A percentile compares a stretch with the other conserved stretches of the same genome.
These are phyloP conservation scores for Colletotrichum musae DNA, from an alignment of 2,329 filamentous ascomycete species.

Conservation along the genomic window DNA sequence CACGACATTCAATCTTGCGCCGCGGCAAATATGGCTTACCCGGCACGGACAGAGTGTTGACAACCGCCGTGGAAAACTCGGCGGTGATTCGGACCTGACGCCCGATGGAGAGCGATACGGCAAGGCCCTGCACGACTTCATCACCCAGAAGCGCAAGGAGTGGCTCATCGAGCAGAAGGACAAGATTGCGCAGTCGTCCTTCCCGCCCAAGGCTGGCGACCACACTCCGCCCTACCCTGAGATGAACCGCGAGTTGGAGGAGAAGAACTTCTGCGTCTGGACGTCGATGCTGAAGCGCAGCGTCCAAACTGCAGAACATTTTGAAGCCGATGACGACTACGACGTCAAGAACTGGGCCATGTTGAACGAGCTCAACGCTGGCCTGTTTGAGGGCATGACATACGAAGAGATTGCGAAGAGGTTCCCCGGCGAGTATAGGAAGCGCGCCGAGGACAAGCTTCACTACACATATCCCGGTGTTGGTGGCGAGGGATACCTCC, in stretches of 20 bases:
- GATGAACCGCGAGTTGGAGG: constrained; percentile 76
- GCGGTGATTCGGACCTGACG: constrained; percentile 89
- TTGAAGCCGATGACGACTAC: constrained; percentile 93
- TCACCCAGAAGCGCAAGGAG: constrained; percentile 82
- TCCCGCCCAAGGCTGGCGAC: constrained; percentile 92
- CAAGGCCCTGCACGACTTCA: constrained; percentile 84
- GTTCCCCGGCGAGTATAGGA: constrained; percentile 84
- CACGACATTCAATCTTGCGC: constrained; percentile 95
- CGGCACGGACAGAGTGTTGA: constrained; percentile 93
- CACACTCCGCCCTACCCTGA: constrained; percentile 96
- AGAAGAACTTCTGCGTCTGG: constrained; percentile 98
- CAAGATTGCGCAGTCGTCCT: constrained; percentile 82
- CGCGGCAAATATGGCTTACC: constrained; percentile 98
- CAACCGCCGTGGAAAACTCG: constrained; percentile 89
- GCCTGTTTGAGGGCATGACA: constrained; percentile 93
- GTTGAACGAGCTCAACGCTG: constrained; percentile 96
- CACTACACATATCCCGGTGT: constrained; percentile 97
- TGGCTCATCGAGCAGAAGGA: constrained; percentile 89
- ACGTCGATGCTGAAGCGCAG: constrained; percentile 96
- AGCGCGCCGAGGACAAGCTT: constrained; percentile 88
- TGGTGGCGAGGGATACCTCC: constrained; percentile 95
- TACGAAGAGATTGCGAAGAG: constrained; percentile 89
- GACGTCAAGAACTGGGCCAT: constrained; percentile 98
- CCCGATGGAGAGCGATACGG: constrained; percentile 86
- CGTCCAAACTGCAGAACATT: constrained; percentile 89